phyloP scores from a whole-genome alignment of 1,284 basidiomycete genomes.

The Cryptococcus hybrid region DNA sequence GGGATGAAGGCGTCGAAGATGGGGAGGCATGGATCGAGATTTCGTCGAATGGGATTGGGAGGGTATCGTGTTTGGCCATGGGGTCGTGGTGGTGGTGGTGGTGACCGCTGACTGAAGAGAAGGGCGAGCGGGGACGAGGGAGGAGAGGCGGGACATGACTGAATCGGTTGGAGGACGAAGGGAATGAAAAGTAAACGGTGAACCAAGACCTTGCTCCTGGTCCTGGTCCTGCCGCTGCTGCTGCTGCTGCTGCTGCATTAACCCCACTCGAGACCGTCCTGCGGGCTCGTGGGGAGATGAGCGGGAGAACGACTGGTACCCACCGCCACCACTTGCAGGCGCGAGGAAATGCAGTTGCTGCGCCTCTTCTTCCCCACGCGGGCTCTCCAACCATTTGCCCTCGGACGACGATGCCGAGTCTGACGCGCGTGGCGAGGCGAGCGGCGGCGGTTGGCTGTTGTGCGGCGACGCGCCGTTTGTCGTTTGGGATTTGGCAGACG shows the following conservation, averaged over 20 bases:
- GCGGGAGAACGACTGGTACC: conserved; percentile 8
- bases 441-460: neutral
- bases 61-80: neutral
- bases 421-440: conserved; percentile 30
- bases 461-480: neutral
- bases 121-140: neutral
- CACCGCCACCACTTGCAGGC: neutral
- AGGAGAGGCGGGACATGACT: neutral
- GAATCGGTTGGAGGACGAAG: neutral
- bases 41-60: conserved; percentile 7
- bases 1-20: conserved; percentile 3
- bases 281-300: neutral
- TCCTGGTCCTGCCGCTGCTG: too few relatives aligned
- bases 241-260: neutral
- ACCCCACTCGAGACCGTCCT: neutral
- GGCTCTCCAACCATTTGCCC: conserved; percentile 26
- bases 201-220: neutral
- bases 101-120: neutral
- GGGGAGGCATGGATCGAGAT: conserved; percentile 7
- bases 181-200: neutral
- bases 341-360: neutral
- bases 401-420: conserved; percentile 35
- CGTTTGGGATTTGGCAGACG: neutral
- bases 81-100: neutral
- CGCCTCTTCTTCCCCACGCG: conserved; percentile 6